Percentiles rank a stretch among this genome's conserved stretches.
Conservation (phyloP, 2,329 filamentous ascomycete species). For the Aspergillus sp. region DNA sequence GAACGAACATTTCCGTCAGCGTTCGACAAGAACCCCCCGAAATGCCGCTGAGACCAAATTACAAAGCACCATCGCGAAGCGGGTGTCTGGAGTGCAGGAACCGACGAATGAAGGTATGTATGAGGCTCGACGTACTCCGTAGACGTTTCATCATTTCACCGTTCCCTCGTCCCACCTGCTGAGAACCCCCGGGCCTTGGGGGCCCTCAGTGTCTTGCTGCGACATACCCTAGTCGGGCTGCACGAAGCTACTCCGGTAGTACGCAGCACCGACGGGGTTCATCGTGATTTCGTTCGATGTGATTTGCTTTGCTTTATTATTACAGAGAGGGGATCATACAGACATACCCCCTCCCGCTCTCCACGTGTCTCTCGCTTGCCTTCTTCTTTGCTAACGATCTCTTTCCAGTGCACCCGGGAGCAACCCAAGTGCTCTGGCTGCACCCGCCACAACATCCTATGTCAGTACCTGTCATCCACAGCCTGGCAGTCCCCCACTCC, state of each 20-base stretch:
- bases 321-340: background rate
- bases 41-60: constrained; percentile 19
- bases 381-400: background rate
- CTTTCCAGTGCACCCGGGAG: constrained; percentile 15
- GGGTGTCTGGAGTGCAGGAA: constrained; percentile 20
- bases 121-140: background rate
- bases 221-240: background rate
- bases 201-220: too few species aligned
- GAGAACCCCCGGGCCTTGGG: background rate
- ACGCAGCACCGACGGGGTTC: background rate
- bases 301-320: background rate
- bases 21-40: background rate
- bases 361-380: background rate
- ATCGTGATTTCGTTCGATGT: background rate
- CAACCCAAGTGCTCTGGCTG: constrained; percentile 18
- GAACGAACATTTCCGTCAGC: background rate
- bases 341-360: background rate
- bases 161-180: too few species aligned
- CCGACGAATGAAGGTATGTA: constrained; percentile 23
- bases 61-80: constrained; percentile 16
- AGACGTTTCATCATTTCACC: background rate
- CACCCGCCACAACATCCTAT: constrained; percentile 14
- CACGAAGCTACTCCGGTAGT: background rate
- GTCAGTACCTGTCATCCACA: constrained; percentile 14
- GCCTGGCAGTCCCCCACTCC: constrained; percentile 5